These are phyloP conservation scores for Phytopythium sindhum DNA, from an alignment of 352 stramenopile species.

Conservation along the genomic window DNA sequence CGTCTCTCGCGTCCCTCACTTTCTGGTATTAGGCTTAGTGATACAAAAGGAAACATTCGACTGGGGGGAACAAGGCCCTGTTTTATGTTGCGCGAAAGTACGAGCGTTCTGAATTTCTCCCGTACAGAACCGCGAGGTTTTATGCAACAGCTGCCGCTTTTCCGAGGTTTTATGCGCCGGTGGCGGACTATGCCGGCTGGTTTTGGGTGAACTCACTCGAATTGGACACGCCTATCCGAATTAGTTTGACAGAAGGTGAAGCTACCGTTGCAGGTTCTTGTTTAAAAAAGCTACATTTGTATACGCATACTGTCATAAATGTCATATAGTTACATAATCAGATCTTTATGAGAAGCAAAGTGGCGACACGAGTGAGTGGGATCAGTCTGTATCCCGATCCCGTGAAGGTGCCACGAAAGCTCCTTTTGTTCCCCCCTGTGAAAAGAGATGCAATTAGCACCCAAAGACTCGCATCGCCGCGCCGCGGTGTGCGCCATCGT, in stretches of 20 bases:
- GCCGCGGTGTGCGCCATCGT: too few relatives aligned
- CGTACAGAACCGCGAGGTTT: background rate
- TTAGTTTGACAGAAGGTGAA: background rate
- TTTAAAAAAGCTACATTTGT: too few relatives aligned
- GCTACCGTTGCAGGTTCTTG: too few relatives aligned
- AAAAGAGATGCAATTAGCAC: too few relatives aligned
- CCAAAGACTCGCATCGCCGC: too few relatives aligned
- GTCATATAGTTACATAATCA: too few relatives aligned
- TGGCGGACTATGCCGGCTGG: background rate
- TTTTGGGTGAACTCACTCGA: background rate
- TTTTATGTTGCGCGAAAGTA: slow-evolving; percentile 8
- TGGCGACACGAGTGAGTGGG: background rate
- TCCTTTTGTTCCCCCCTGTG: too few relatives aligned
- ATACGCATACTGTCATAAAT: too few relatives aligned
- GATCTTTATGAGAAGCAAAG: background rate
- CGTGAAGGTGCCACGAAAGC: too few relatives aligned
- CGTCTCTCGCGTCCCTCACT: background rate
- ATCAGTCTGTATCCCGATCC: background rate
- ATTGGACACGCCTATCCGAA: background rate
- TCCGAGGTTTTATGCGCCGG: background rate
- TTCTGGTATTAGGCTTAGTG: too few relatives aligned
- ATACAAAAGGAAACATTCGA: background rate
- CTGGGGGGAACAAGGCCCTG: background rate
- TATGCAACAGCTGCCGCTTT: too few relatives aligned
- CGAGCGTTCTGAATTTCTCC: slow-evolving; percentile 7